A percentile compares a stretch with the other conserved stretches of the same genome.
Conservation (phyloP, 2,329 filamentous ascomycete genomes). For the Pyrenochaeta sp. region DNA sequence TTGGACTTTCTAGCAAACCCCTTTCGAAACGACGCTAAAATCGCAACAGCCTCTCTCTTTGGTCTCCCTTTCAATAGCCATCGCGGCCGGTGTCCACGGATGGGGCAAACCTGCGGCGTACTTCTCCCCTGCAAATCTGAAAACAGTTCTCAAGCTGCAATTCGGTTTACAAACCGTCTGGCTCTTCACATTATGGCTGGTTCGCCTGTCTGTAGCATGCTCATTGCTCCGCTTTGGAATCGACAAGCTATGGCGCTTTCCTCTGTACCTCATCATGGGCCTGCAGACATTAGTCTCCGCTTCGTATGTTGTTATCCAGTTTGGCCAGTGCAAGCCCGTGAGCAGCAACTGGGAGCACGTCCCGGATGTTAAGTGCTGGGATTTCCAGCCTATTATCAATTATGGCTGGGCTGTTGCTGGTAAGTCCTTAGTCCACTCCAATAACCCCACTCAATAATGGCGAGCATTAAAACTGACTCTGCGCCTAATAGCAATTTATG, state of each 20-base stretch:
- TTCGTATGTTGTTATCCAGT: conserved; percentile 33
- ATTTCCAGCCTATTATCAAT: conserved; percentile 23
- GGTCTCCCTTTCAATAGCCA: conserved; percentile 18
- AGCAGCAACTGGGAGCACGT: conserved; percentile 31
- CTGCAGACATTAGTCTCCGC: conserved; percentile 29
- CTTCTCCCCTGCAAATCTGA: conserved; percentile 19
- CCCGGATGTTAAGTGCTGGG: conserved; percentile 31
- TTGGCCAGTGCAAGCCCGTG: conserved; percentile 34
- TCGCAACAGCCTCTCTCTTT: conserved; percentile 23
- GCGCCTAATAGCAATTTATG: conserved; percentile 24
- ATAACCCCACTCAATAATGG: too few species aligned
- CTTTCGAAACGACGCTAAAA: too few species aligned
- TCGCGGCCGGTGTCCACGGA: conserved; percentile 22
- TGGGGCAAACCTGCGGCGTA: conserved; percentile 34
- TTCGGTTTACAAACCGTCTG: conserved; percentile 36
- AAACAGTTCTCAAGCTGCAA: conserved; percentile 21
- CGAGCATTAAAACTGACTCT: not conserved
- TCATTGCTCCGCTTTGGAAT: conserved; percentile 32
- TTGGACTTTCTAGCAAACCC: not conserved
- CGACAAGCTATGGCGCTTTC: conserved; percentile 23
- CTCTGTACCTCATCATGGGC: conserved; percentile 31
- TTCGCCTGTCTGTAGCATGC: conserved; percentile 34
- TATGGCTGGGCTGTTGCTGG: conserved; percentile 34
- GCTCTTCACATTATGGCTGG: conserved; percentile 30
- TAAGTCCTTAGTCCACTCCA: conserved; percentile 13